Evolutionary conservation across 2,329 filamentous ascomycete species (phyloP), one percentile per base, ranked within the genome.

Genomic region (Ampelomyces quisqualis): DNA sequence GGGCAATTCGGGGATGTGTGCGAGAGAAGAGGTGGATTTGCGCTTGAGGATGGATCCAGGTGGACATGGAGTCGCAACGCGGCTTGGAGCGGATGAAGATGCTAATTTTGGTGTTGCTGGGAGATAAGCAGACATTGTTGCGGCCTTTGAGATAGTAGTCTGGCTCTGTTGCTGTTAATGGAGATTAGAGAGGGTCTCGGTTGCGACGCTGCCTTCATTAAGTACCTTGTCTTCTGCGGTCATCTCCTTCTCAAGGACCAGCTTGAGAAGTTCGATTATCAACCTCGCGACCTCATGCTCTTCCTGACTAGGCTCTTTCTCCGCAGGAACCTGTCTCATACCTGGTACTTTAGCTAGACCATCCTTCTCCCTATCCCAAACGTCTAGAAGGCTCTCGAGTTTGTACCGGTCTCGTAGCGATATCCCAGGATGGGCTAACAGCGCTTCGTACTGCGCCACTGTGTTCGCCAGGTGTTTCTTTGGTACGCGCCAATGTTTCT

Each of bases 321-420:
- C 41, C 18, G 43, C 41, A 8, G 41, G 36, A 3, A 34, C 43
- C 21, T 40, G 38, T 15, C 7, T 21, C 11, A 43, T 7, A 8
- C 51, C 51, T 8, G 51, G 48, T 10, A 54, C 37, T 15, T 39
- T 40, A 18, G 35, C 28, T n/a, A 49, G 29, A 13, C 9, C 21
- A 3, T 40, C 29, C 18, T 35, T 46, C 26, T 47, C 31, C n/a
- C 17, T 37, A 5, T 52, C 46, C 43, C 38, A 54, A 4, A 32
- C 13, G 2, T 21, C 28, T 5, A 54, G 33, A 24, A 39, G 43
- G 8, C 42, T 27, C n/a, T 24, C 31, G 11, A 48, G 13, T n/a
- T 36, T 27, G 8, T 18, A n/a, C 18, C 26, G 8, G n/a, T 50
- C 43, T 14, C 35, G 22, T 5, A 14, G 15, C 7, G 37, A 19